These are phyloP conservation scores for Rhizoclosmatium globosum DNA, from an alignment of 192 early-diverging fungal species.

Conservation along the genomic window DNA sequence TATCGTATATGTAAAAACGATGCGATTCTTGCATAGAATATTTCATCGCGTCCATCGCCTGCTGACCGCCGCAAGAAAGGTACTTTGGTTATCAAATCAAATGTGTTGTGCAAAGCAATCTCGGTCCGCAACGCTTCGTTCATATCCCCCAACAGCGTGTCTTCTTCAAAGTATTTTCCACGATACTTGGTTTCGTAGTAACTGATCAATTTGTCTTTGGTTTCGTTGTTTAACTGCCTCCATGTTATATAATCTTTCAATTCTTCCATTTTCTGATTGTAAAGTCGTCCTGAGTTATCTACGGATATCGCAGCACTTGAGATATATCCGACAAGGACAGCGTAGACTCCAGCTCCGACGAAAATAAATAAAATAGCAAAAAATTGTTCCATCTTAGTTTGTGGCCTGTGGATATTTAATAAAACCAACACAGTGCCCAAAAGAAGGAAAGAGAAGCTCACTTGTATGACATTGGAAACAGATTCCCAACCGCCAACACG, in stretches of 20 bases:
- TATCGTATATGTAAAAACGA: constrained; percentile 32
- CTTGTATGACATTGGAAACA: constrained; percentile 30
- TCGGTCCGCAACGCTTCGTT: constrained; percentile 44
- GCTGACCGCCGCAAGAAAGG: constrained; percentile 34
- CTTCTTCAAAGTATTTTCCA: constrained; percentile 43
- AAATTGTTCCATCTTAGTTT: constrained; percentile 8
- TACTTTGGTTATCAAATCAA: constrained; percentile 35
- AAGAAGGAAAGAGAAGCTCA: neutral
- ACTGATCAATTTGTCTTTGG: constrained; percentile 30
- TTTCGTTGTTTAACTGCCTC: constrained; percentile 21
- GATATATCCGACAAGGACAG: constrained; percentile 7
- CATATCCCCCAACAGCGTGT: constrained; percentile 30
- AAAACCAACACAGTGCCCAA: neutral
- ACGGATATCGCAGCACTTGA: constrained; percentile 20
- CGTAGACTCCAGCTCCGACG: constrained; percentile 6
- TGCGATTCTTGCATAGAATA: constrained; percentile 25
- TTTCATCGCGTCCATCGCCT: constrained; percentile 33
- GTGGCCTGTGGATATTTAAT: constrained; percentile 13
- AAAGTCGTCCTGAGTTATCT: neutral
- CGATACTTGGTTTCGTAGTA: constrained; percentile 42
- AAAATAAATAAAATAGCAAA: constrained; percentile 8
- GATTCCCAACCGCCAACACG: constrained; percentile 10
- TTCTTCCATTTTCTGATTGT: constrained; percentile 55
- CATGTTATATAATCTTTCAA: constrained; percentile 46
- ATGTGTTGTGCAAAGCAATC: constrained; percentile 36